These are phyloP conservation scores for Exophiala sp. DNA, from an alignment of 2,329 filamentous ascomycete species.

Conservation along the genomic window DNA sequence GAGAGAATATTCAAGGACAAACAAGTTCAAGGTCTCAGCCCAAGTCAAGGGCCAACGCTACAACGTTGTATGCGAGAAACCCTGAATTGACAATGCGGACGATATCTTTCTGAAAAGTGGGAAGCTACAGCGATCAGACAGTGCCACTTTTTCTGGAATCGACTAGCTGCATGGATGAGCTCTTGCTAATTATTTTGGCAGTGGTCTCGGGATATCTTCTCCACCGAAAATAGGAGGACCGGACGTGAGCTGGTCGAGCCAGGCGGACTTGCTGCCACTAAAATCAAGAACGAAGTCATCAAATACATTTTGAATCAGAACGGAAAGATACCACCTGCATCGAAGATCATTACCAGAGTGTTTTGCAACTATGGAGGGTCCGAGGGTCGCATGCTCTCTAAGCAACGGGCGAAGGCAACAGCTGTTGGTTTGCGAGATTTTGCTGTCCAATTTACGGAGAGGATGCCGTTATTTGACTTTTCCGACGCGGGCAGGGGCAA, in stretches of 20 bases:
- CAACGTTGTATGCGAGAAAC: too few species aligned
- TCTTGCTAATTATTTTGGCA: not conserved
- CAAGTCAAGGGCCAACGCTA: too few species aligned
- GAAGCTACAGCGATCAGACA: too few species aligned
- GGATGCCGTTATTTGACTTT: constrained; percentile 25
- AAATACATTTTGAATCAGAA: constrained; percentile 21
- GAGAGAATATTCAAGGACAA: too few species aligned
- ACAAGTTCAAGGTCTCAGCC: too few species aligned
- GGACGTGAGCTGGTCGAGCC: not conserved
- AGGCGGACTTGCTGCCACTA: constrained; percentile 21
- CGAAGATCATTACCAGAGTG: constrained; percentile 21
- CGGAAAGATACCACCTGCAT: constrained; percentile 15
- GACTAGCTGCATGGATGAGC: not conserved
- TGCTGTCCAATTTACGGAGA: constrained; percentile 23
- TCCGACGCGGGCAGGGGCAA: constrained; percentile 26
- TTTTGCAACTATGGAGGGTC: constrained; percentile 18
- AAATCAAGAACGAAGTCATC: constrained; percentile 22
- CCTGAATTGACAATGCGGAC: too few species aligned
- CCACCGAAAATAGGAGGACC: not conserved
- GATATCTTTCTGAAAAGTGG: too few species aligned
- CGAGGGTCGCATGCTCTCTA: not conserved
- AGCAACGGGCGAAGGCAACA: not conserved
- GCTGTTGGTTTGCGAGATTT: constrained; percentile 14
- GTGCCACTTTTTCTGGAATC: too few species aligned
- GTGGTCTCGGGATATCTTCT: constrained; percentile 16